A percentile compares a stretch with the other conserved stretches of the same genome.
These are phyloP conservation scores for Zalaria sp. DNA, from an alignment of 2,329 filamentous ascomycete genomes.

Conservation along the genomic window DNA sequence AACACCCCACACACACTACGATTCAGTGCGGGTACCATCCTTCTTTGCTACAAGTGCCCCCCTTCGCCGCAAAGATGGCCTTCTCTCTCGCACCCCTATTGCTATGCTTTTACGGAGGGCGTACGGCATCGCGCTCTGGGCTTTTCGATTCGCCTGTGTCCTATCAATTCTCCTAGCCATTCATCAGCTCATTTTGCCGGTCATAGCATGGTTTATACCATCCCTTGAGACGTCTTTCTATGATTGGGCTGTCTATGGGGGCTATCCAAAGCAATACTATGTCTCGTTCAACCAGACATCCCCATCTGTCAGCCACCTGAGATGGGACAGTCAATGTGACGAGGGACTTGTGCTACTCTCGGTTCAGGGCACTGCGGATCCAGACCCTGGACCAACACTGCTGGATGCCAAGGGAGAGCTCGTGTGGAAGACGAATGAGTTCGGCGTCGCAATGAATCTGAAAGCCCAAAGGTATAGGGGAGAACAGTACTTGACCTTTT, in stretches of 20 bases:
- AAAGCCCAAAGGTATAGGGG: conserved; percentile 18
- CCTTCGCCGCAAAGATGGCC: no score
- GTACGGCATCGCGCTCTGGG: no score
- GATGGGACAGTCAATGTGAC: conserved; percentile 17
- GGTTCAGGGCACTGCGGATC: conserved; percentile 15
- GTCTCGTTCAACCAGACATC: conserved; percentile 14
- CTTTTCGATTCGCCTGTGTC: no score
- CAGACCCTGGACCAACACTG: conserved; percentile 19
- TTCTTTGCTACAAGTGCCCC: no score
- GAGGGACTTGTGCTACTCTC: conserved; percentile 15
- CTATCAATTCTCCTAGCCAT: no score
- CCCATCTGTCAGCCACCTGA: conserved; percentile 12
- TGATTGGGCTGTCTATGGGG: conserved; percentile 18
- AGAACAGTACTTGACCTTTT: conserved; percentile 22
- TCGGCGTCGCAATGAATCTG: conserved; percentile 14
- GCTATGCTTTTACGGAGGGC: no score
- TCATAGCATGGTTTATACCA: conserved; percentile 15
- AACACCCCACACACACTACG: no score
- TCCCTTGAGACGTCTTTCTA: conserved; percentile 14
- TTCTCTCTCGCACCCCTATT: no score
- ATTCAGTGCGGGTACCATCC: no score
- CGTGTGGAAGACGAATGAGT: conserved; percentile 18
- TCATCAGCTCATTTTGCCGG: conserved; percentile 10
- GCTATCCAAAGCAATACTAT: conserved; percentile 14
- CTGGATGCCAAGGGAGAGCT: conserved; percentile 16